Evolutionary conservation across 306 rosid species (phyloP).

Genomic region (Vachellia collinsii): DNA sequence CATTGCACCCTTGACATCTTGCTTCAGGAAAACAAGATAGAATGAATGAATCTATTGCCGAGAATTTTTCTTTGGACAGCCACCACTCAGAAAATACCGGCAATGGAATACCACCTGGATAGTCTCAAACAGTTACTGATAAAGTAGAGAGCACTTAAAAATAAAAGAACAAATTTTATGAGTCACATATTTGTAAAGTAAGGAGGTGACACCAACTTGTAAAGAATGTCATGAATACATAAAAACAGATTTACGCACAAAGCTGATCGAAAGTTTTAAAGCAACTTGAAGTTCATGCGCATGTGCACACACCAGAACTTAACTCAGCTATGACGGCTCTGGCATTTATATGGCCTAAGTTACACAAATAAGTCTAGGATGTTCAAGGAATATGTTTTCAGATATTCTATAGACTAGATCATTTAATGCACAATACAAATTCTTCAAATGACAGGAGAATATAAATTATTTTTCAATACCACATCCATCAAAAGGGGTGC

Average conservation of each 20-base stretch:
- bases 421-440: neutral
- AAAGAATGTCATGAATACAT: slow-evolving; percentile 6
- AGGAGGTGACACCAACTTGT: slow-evolving; percentile 2
- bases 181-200: slow-evolving; percentile 12
- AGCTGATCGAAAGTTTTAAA: neutral
- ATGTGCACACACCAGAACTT: neutral
- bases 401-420: neutral
- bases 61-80: slow-evolving; percentile 80
- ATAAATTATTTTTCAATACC: neutral
- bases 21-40: slow-evolving; percentile 77
- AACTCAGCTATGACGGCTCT: neutral
- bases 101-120: slow-evolving; percentile 84
- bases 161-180: slow-evolving; percentile 6
- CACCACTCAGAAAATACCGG: slow-evolving; percentile 97
- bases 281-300: neutral
- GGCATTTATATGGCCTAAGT: slow-evolving; percentile 13
- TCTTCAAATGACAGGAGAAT: neutral
- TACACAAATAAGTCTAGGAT: neutral
- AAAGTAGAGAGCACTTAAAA: slow-evolving; percentile 23
- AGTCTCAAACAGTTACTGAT: slow-evolving; percentile 30
- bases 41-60: slow-evolving; percentile 79
- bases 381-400: neutral
- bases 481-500: neutral
- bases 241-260: neutral
- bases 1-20: slow-evolving; percentile 71